A percentile compares a stretch with the other conserved stretches of the same genome.
phyloP scores from a whole-genome alignment of 169 alveolate genomes.

The Besnoitia besnoiti region DNA sequence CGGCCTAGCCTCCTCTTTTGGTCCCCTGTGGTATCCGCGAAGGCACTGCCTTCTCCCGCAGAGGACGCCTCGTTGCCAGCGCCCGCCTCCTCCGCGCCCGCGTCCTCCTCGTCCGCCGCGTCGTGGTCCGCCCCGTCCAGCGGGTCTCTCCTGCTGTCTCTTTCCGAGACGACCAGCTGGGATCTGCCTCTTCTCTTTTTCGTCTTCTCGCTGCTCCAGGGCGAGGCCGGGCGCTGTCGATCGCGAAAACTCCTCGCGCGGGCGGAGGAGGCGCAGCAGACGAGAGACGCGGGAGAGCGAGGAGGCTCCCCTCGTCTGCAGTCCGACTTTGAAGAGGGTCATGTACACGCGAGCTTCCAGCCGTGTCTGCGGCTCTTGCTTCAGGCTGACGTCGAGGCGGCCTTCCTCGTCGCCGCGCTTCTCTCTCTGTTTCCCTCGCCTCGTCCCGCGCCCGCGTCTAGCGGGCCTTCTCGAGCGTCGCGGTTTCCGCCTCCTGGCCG shows the following conservation, averaged over 20 bases:
- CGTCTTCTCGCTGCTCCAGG: not conserved
- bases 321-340: not conserved
- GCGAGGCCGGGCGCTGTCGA: too few species aligned
- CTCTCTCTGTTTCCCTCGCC: not conserved
- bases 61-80: not conserved
- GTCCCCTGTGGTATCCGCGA: not conserved
- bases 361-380: not conserved
- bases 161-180: not conserved
- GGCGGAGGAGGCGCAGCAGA: not conserved
- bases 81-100: not conserved
- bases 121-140: too few species aligned
- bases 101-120: too few species aligned
- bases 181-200: not conserved
- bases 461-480: too few species aligned
- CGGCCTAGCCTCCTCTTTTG: not conserved
- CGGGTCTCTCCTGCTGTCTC: too few species aligned
- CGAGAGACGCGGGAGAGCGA: not conserved
- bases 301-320: too few species aligned
- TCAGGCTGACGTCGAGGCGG: slow-evolving; percentile 1
- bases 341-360: not conserved
- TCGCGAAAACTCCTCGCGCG: too few species aligned
- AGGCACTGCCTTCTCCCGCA: not conserved
- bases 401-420: slow-evolving; percentile 23
- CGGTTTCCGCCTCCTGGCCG: not conserved
- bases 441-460: not conserved